Base-by-base conservation (phyloP, 805 yeast genomes). In the Ogataea paraovalis region DNA sequence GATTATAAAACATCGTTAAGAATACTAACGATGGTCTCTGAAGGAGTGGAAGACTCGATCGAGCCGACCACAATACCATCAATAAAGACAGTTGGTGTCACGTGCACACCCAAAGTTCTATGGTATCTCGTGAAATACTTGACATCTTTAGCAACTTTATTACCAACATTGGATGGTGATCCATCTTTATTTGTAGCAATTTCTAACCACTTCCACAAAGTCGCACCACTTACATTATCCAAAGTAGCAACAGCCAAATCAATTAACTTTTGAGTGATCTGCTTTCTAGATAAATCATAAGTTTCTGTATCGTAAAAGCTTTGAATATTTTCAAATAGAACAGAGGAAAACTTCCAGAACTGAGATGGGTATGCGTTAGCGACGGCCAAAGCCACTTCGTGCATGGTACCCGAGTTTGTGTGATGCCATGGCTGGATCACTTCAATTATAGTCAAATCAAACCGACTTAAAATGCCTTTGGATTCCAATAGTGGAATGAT, bases 371-470 rank as follows among this genome's bases (percentile, higher is more conserved):
- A 71, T n/a, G 69, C 51, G 42, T 76, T 69, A n/a, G 85, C 86
- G 27, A 83, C 82, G 0, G 83, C 90, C 22, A 89, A 64, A 0
- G 85, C 74, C 38, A 85, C 85, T 60, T 89, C 96, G 61, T 85
- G 84, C 36, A 81, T 70, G 33, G 79, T 66, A 4, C 79, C 75
- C 1, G 92, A 83, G 47, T 81, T 79, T 3, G 58, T 37, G 39
- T 91, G 83, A 63, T 89, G 96, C 96, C 96, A 89, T 54, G 95
- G 94, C 69, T 89, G 96, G n/a, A 85, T 73, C 37, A 83, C 89
- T 59, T 87, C 84, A 51, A 82, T 75, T 64, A 84, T 79, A 10
- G 81, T 77, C 51, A 87, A 74, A 54, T 79, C 78, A 56, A 83
- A 78, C 50, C 75, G 63, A 48, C 72, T 73, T 1, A 82, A 76